Percentiles rank a stretch among this genome's conserved stretches.
These are phyloP conservation scores for Coemansia sp. DNA, from an alignment of 192 early-diverging fungal genomes.

Conservation along the genomic window DNA sequence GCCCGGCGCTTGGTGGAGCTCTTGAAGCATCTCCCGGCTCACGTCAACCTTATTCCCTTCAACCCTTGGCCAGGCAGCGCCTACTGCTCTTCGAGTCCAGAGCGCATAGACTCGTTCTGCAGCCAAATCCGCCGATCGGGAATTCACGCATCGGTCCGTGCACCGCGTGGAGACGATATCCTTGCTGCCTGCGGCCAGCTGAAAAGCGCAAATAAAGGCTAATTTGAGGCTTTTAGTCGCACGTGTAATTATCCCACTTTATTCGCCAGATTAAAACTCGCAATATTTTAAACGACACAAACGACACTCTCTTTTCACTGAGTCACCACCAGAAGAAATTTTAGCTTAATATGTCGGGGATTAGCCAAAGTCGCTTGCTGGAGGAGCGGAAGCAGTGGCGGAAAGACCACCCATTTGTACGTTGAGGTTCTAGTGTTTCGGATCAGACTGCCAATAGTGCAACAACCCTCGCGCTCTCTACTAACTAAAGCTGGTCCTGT, in stretches of 20 bases:
- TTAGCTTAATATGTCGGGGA: slow-evolving; percentile 56
- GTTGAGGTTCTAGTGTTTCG: slow-evolving; percentile 1
- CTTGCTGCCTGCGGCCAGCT: slow-evolving; percentile 80
- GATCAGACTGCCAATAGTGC: too few species aligned
- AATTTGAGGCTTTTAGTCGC: too few species aligned
- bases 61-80: slow-evolving; percentile 82
- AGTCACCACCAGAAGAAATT: too few species aligned
- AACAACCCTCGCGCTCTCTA: too few species aligned
- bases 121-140: slow-evolving; percentile 49
- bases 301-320: too few species aligned
- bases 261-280: too few species aligned
- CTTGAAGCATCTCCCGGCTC: slow-evolving; percentile 63
- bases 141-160: slow-evolving; percentile 60
- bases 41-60: slow-evolving; percentile 81
- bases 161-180: slow-evolving; percentile 70
- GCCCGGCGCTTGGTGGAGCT: slow-evolving; percentile 66
- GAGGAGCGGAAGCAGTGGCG: slow-evolving; percentile 98
- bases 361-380: slow-evolving; percentile 74
- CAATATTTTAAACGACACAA: too few species aligned
- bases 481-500: slow-evolving; percentile 6
- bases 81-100: slow-evolving; percentile 59
- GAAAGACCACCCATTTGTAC: slow-evolving; percentile 79
- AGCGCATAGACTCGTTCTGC: slow-evolving; percentile 60
- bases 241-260: too few species aligned
- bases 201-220: slow-evolving; percentile 20